phyloP scores from a whole-genome alignment of 1,139 yeast genomes.

The Candida sp. region DNA sequence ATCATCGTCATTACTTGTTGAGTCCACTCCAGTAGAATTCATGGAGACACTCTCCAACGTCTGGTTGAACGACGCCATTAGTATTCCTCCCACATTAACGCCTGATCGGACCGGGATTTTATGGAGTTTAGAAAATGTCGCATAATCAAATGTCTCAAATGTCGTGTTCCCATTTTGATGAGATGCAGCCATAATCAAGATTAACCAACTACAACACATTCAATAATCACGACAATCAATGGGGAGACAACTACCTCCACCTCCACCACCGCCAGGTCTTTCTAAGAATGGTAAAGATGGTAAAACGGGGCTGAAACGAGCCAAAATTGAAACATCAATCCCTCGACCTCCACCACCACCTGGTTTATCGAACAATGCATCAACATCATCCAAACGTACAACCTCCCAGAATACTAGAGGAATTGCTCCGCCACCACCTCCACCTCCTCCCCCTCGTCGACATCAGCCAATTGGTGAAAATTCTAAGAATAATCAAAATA shows the following conservation, averaged over 20 bases:
- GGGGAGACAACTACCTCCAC: conserved; percentile 28
- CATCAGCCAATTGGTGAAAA: conserved; percentile 15
- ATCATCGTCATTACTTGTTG: conserved; percentile 3
- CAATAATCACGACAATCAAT: conserved; percentile 7
- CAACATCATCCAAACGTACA: conserved; percentile 10
- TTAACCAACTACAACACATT: not conserved
- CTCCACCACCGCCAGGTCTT: conserved; percentile 25
- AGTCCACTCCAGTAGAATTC: not conserved
- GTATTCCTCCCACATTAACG: not conserved
- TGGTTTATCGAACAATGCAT: conserved; percentile 6
- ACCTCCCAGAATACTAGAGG: conserved; percentile 13
- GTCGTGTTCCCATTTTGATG: not conserved
- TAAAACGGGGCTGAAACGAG: conserved; percentile 4
- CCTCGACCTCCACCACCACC: conserved; percentile 12
- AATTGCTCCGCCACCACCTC: conserved; percentile 9
- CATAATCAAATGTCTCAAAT: not conserved
- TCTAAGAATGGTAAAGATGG: not conserved
- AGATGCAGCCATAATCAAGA: not conserved
- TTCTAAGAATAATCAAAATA: conserved; percentile 6
- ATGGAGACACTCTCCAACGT: not conserved
- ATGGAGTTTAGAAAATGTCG: not conserved
- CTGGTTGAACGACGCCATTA: not conserved
- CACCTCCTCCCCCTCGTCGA: conserved; percentile 16
- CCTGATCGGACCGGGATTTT: too few relatives aligned
- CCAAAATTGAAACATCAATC: conserved; percentile 7